Base-by-base conservation (phyloP, 495 filamentous ascomycete species). In the Xylaria castorea region DNA sequence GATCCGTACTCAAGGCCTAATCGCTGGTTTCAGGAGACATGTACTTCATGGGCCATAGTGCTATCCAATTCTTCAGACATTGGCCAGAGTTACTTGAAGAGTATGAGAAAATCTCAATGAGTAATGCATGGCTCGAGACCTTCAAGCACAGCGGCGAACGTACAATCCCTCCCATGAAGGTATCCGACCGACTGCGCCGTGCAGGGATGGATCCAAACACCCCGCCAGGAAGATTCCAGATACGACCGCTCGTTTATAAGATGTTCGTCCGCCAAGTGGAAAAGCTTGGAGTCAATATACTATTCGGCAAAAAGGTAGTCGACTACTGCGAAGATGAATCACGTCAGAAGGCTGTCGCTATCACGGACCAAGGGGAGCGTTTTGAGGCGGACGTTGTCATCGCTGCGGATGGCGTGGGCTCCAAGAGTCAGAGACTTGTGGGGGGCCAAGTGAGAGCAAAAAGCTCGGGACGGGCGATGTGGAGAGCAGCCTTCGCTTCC, bases 361-460 rank as follows among this genome's bases (percentile, higher is more conserved):
- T 84, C 0, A 83, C 87, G 0, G 82, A 87, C 30, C 80, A 87
- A 48, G 88, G 87, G 14, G 81, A 85, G 53, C 76, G 42, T 1
- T 87, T 82, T 74, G 81, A 85, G 53, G 87, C 86, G 6, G 87
- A 91, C 76, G 67, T 90, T 1, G 81, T 91, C 5, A 84, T 91
- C 63, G 89, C 88, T 3, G 89, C 89, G 3, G 89, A 91, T 79
- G 89, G 88, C 18, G 81, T 90, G 7, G 85, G 86, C 14, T 84
- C 85, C 46, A 85, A 84, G 72, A 86, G 86, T 20, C 82, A 85
- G 60, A 82, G 78, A 46, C 73, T 87, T 1, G 84, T 87, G 20
- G 82, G 82, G 18, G 89, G 88, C 4, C 80, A 87, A 71, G 84
- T 88, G 5, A 75, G 82, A 20, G 84, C 85, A 22, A 81, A 80